These are phyloP conservation scores for Vitis labrusca DNA, from an alignment of 164 flowering plant species.

Conservation along the genomic window DNA sequence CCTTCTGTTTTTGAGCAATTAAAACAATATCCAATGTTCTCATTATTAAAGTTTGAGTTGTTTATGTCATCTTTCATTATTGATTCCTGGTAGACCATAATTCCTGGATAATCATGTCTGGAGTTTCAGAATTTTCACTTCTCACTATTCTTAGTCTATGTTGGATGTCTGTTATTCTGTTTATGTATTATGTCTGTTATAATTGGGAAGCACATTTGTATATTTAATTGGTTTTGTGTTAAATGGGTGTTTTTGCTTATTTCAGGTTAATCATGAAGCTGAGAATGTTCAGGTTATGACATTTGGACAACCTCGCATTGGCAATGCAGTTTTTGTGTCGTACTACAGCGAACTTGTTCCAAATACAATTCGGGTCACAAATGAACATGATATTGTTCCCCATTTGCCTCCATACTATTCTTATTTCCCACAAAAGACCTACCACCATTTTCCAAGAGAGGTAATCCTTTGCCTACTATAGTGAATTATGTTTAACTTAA, in stretches of 20 bases:
- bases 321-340: slow-evolving; percentile 88
- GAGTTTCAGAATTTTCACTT: not conserved
- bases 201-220: not conserved
- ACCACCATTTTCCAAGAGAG: slow-evolving; percentile 97
- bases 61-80: too few species aligned
- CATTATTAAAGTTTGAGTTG: too few species aligned
- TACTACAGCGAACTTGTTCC: slow-evolving; percentile 72
- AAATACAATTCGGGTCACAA: slow-evolving; percentile 68
- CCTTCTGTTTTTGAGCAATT: not conserved
- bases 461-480: slow-evolving; percentile 34
- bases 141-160: not conserved
- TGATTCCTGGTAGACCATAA: too few species aligned
- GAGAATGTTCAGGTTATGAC: slow-evolving; percentile 73
- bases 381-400: slow-evolving; percentile 91
- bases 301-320: slow-evolving; percentile 98
- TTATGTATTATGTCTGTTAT: not conserved
- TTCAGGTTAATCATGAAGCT: slow-evolving; percentile 64
- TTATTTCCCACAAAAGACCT: slow-evolving; percentile 78
- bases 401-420: slow-evolving; percentile 93
- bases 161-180: not conserved
- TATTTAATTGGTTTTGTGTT: not conserved
- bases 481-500: not conserved
- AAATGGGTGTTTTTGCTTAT: slow-evolving; percentile 7
- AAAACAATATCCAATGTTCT: not conserved
- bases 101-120: too few species aligned